A percentile compares a stretch with the other conserved stretches of the same genome.
These are phyloP conservation scores for Canavalia gladiata DNA, from an alignment of 306 rosid species.

Conservation along the genomic window DNA sequence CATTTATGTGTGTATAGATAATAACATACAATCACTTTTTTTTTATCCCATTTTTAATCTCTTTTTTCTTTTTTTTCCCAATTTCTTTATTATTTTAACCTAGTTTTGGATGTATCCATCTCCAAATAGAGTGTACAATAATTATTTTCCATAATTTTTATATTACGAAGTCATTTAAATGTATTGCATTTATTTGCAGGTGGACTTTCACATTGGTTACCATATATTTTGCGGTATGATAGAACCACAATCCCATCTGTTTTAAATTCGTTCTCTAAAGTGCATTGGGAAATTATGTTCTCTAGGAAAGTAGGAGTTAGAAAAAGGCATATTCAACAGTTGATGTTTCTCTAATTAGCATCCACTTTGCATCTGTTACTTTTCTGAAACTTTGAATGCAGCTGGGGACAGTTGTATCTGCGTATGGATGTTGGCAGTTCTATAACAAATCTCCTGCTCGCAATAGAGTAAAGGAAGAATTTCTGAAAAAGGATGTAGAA, in stretches of 20 bases:
- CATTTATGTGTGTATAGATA: no score
- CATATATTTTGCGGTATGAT: slow-evolving; percentile 78
- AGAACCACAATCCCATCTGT: slow-evolving; percentile 2
- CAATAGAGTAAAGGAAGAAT: slow-evolving; percentile 47
- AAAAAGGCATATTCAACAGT: background rate
- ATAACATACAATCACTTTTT: no score
- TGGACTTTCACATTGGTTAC: slow-evolving; percentile 83
- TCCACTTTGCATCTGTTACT: slow-evolving; percentile 16
- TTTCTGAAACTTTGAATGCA: slow-evolving; percentile 37
- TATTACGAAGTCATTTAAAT: slow-evolving; percentile 20
- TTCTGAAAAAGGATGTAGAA: slow-evolving; percentile 56
- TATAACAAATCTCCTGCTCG: slow-evolving; percentile 40
- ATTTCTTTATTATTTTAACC: background rate
- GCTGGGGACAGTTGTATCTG: slow-evolving; percentile 78
- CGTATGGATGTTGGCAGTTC: slow-evolving; percentile 72
- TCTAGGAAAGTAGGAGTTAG: slow-evolving; percentile 7
- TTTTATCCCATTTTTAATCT: no score
- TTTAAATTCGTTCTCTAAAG: background rate
- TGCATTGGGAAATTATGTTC: background rate
- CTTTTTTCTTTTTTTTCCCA: background rate
- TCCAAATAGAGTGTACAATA: no score
- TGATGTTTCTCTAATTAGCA: slow-evolving; percentile 24
- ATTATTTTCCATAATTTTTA: background rate
- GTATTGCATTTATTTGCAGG: slow-evolving; percentile 59
- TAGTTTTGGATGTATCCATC: no score